These are phyloP conservation scores for Boletus subparvulus DNA, from an alignment of 768 basidiomycete genomes.

Conservation along the genomic window DNA sequence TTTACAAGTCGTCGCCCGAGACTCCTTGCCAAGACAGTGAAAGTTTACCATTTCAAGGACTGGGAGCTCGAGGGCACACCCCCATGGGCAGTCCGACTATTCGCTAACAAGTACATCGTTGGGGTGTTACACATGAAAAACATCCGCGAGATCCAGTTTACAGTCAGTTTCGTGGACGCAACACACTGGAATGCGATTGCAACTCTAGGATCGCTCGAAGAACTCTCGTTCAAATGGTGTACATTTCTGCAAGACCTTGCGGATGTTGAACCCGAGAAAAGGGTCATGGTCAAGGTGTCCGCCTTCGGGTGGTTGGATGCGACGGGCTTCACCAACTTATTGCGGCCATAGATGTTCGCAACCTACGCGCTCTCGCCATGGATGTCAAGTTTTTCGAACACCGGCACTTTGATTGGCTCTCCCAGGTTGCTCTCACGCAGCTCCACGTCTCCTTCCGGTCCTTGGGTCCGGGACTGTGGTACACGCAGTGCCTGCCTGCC, in stretches of 20 bases:
- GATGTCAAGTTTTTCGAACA: neutral
- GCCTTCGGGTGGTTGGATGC: neutral
- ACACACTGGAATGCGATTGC: too few species aligned
- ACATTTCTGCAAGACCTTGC: neutral
- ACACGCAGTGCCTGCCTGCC: neutral
- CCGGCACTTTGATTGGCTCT: neutral
- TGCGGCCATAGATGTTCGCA: neutral
- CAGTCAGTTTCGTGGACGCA: too few species aligned
- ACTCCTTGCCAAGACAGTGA: too few species aligned
- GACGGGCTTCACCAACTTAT: neutral
- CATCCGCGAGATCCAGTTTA: too few species aligned
- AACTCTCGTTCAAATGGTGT: too few species aligned
- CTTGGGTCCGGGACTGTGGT: too few species aligned
- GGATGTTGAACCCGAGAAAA: neutral
- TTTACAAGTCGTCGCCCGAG: neutral
- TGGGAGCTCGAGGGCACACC: too few species aligned
- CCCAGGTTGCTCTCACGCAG: conserved; percentile 2
- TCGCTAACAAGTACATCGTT: too few species aligned
- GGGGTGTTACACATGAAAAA: too few species aligned
- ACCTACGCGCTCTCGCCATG: neutral
- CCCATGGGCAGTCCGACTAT: too few species aligned
- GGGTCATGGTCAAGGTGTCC: conserved; percentile 5
- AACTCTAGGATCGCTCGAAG: too few species aligned
- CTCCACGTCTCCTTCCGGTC: neutral
- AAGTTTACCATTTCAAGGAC: too few species aligned